phyloP scores from a whole-genome alignment of 2,329 filamentous ascomycete species.

The Sphaerulina vaccinii region DNA sequence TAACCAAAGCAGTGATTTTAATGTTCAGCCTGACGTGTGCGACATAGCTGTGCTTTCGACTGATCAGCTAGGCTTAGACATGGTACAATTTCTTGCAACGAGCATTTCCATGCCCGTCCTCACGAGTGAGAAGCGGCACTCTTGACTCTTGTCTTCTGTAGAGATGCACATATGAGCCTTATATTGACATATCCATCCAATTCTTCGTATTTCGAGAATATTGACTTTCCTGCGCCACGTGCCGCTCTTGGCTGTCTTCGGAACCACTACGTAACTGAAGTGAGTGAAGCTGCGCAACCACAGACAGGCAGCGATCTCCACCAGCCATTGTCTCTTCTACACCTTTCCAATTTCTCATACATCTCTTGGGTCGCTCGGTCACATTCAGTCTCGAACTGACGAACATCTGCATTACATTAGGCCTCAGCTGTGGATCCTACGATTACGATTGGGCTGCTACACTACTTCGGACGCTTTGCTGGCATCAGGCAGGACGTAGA shows the following conservation, averaged over 20 bases:
- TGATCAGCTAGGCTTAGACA: too few relatives aligned
- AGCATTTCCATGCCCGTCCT: too few relatives aligned
- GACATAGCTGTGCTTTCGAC: too few relatives aligned
- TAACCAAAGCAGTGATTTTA: too few relatives aligned
- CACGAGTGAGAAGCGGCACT: too few relatives aligned
- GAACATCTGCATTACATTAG: background rate
- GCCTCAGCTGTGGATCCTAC: background rate
- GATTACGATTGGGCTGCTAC: slow-evolving; percentile 2
- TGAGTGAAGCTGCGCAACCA: background rate
- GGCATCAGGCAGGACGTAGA: slow-evolving; percentile 21
- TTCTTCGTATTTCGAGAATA: background rate
- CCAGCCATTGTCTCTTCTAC: background rate
- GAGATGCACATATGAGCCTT: too few relatives aligned
- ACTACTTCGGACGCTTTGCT: slow-evolving; percentile 11
- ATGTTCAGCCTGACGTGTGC: too few relatives aligned
- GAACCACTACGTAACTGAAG: background rate
- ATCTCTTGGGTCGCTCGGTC: too few relatives aligned
- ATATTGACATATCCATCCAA: background rate
- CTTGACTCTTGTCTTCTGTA: too few relatives aligned
- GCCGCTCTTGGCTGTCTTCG: background rate
- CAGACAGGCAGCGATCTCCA: background rate
- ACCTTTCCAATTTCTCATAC: too few relatives aligned
- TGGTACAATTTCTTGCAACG: too few relatives aligned
- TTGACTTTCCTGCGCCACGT: background rate
- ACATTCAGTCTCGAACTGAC: too few relatives aligned